A percentile compares a stretch with the other conserved stretches of the same genome.
These are phyloP conservation scores for Phytopythium kandeliae DNA, from an alignment of 352 stramenopile genomes.

Conservation along the genomic window DNA sequence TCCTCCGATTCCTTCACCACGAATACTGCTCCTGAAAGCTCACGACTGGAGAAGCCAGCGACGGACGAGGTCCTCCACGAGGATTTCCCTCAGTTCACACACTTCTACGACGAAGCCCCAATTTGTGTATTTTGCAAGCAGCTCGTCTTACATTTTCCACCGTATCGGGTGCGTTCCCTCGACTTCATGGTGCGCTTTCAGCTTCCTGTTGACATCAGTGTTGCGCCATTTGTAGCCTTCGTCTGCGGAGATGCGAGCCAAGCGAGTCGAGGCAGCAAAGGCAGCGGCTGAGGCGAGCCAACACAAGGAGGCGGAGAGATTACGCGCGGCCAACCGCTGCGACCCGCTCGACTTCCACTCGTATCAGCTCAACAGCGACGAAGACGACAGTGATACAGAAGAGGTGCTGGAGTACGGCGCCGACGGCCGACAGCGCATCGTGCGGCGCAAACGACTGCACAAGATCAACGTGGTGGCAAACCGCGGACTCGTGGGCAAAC, in stretches of 20 bases:
- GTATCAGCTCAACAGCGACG: constrained; percentile 46
- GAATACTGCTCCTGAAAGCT: neutral
- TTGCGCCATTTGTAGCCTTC: constrained; percentile 17
- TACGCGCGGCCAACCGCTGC: constrained; percentile 20
- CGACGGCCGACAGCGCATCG: constrained; percentile 32
- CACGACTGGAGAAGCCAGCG: neutral
- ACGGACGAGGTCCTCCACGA: constrained; percentile 7
- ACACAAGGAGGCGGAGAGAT: constrained; percentile 14
- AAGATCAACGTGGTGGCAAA: constrained; percentile 27
- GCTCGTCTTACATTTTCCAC: constrained; percentile 36
- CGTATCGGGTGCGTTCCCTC: constrained; percentile 27
- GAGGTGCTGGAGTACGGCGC: constrained; percentile 35
- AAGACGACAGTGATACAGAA: constrained; percentile 38
- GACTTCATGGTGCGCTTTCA: neutral
- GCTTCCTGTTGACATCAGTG: neutral
- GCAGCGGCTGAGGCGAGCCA: constrained; percentile 15
- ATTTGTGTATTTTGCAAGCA: constrained; percentile 59
- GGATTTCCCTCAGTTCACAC: constrained; percentile 27
- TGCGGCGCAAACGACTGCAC: constrained; percentile 19
- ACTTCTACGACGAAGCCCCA: constrained; percentile 53
- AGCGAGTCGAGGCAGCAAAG: constrained; percentile 14
- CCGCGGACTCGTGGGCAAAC: constrained; percentile 49
- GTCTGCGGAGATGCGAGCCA: constrained; percentile 16
- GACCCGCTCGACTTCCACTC: constrained; percentile 49
- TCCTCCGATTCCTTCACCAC: neutral